phyloP scores from a whole-genome alignment of 2,329 filamentous ascomycete genomes.

The Fusarium robinianum region DNA sequence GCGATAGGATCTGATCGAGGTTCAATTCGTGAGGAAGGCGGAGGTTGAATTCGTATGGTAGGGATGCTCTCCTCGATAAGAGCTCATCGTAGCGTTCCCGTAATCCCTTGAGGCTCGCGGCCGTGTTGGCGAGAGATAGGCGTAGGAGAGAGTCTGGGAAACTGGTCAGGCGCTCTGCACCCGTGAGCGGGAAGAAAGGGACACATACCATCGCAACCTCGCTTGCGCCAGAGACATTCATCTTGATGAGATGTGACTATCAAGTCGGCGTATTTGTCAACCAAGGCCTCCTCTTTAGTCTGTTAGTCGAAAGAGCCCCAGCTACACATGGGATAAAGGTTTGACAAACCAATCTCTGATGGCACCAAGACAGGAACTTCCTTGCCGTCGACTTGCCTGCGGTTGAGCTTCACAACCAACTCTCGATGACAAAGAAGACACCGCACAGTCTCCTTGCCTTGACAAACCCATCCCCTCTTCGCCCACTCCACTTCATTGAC shows the following conservation, averaged over 20 bases:
- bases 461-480: constrained; percentile 88
- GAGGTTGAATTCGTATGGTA: constrained; percentile 66
- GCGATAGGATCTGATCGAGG: constrained; percentile 53
- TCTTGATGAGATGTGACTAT: constrained; percentile 77
- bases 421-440: constrained; percentile 87
- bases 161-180: constrained; percentile 29
- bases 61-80: constrained; percentile 55
- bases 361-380: constrained; percentile 58
- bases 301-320: constrained; percentile 27
- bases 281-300: constrained; percentile 63
- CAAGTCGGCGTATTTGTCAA: constrained; percentile 74
- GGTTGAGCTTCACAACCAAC: constrained; percentile 77
- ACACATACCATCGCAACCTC: constrained; percentile 78
- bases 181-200: background rate
- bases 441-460: constrained; percentile 78
- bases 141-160: constrained; percentile 61
- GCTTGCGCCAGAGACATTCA: constrained; percentile 82
- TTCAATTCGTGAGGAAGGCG: constrained; percentile 58
- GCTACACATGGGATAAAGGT: background rate
- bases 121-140: constrained; percentile 65
- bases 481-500: constrained; percentile 95
- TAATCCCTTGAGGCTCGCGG: constrained; percentile 60
- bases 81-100: constrained; percentile 69
- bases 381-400: constrained; percentile 60
- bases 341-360: constrained; percentile 60